Evolutionary conservation across 805 yeast genomes (phyloP), one percentile per base, ranked within the genome.

Genomic region (Cyberlindnera xylosilytica): DNA sequence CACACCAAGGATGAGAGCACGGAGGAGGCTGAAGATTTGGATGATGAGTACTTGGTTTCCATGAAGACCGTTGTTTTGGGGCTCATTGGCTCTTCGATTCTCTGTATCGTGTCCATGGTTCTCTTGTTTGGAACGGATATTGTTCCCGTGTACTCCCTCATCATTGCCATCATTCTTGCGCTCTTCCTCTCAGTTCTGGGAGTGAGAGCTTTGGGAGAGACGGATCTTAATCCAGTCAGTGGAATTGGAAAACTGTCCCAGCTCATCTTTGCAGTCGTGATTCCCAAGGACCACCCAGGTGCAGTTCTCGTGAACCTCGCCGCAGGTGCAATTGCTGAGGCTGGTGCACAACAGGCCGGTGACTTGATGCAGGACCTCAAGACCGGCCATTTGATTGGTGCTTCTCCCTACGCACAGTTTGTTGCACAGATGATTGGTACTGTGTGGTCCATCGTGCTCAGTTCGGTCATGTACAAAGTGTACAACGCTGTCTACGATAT

Each of bases 331-430:
- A 81, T 91, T 32, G 95, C 98, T 1, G 99, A 91, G 66, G 97
- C 98, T 0, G 98, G 98, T 8, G 97, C 99, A 3, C 98, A 93
- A 66, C 99, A 91, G 65, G 97, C 98, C 2, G 98, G 99, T 23
- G 99, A 91, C 64, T 70, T 91, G 58, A 87, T 93, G 96, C 99
- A 91, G 67, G 98, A 93, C 65, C 70, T 91, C 53, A 93, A 93
- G 61, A 90, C 99, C 0, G 98, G 98, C 0, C 91, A 87, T 63
- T 63, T 91, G 40, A 57, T 91, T 2, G 96, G 95, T 13, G 97
- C 98, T 0, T 85, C 96, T 0, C 97, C 97, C 15, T 76, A 74
- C 47, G 95, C 95, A 4, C 99, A 93, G 63, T 90, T 93, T 54
- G 59, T 79, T 17, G 98, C 97, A 0, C 98, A 93, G 64, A 51